Base-by-base conservation (phyloP, 148 eudicot species). In the Cornus florida region DNA sequence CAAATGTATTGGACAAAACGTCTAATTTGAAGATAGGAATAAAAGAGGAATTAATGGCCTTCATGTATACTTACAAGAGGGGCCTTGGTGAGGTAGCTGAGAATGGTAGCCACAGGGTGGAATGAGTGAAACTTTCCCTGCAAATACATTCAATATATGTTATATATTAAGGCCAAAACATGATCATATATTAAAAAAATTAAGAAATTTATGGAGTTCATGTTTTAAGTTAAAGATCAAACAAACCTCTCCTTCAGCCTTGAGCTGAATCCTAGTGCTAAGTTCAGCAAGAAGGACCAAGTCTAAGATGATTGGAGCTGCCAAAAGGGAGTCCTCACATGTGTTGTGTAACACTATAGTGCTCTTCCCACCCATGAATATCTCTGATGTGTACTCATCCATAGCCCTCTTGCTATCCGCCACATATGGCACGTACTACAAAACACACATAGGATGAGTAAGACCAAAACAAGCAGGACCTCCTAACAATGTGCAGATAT, bases 361-460 rank as follows among this genome's bases (percentile, higher is more conserved):
- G 90, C 78, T 92, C 82, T 78, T 90, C 11, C 99, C 99, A 1
- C 99, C 97, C 97, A 95, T 89, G 88, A 95, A 95, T 78, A 95
- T 95, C 87, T 95, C 99, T 2, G 99, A 92, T n/a, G 93, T 95
- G 93, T 95, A 95, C 87, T 95, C 97, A 60, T 95, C 99, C 99
- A 95, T 95, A 43, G 99, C 99, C 77, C 97, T 93, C 92, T 95
- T 95, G 91, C 94, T 92, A 79, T 95, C 99, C 32, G 90, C 99
- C 77, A 95, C 99, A 72, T 95, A 95, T 8, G 99, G 99, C 70
- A 95, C 99, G 83, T 95, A 95, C 99, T 92, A 53, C 69, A 80
- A 43, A 48, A 66, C 35, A 16, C 32, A 68, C 1, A 17, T 20
- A 20, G 23, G 24, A 62, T 57, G 8, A 57, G 8, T 62, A 14